Base-by-base conservation (phyloP, 2,329 filamentous ascomycete genomes). In the Ceratocystis huliohia region DNA sequence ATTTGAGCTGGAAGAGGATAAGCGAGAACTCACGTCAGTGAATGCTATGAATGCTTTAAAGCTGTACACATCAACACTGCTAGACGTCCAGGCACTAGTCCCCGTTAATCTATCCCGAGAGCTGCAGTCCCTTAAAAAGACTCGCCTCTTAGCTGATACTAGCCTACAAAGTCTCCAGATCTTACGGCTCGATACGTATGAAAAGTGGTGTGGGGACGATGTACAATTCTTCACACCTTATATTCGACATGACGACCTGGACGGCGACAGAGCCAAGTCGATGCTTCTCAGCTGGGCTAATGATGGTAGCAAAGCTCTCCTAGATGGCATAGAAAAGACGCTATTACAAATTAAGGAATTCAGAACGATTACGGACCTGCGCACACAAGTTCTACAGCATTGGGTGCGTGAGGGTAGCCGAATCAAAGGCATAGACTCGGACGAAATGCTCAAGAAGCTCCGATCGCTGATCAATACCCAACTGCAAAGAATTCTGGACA, bases 191-290 rank as follows among this genome's bases (percentile, higher is more conserved):
- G 91, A 96, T 72, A 77, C 94, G 8, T 85, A 90, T 71, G 84
- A 87, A 69, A 81, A 82, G 22, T 96, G 91, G 88, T 88, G 94
- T 69, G 82, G 88, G 20, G 85, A 91, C 6, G 90, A 95, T 68
- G 88, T 96, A 53, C 84, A 84, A 61, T 88, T 88, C 70, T 96
- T 95, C 73, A 93, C 86, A 0, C 92, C 92, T 0, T 96, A 91
- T 77, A 88, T 95, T 45, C 85, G 89, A 37, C 86, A 95, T 71
- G 89, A 92, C 70, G 88, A 94, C 70, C 75, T 89, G 3, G 82
- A 85, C 28, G 83, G 81, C 22, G 75, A 78, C 28, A 81, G 85
- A 68, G 83, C 84, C 0, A 80, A 81, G 53, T 81, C 84, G 1
- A 84, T 84, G 74, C 79, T 90, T 15, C 80, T 80, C 25, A 74